These are phyloP conservation scores for Terfezia boudieri DNA, from an alignment of 495 filamentous ascomycete species.

Conservation along the genomic window DNA sequence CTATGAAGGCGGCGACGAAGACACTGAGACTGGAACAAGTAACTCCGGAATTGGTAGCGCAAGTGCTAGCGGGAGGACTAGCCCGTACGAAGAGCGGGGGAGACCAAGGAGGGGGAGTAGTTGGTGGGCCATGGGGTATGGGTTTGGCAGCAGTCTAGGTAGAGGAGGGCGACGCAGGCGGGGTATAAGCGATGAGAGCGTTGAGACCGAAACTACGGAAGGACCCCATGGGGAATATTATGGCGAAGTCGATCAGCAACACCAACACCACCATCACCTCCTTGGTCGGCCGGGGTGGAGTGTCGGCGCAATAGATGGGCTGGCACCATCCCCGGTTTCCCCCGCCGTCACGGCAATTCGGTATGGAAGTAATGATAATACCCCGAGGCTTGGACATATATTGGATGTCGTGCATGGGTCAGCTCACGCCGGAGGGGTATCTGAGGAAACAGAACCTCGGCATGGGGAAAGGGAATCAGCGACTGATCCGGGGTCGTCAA, in stretches of 20 bases:
- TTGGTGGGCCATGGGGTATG: neutral
- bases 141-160: neutral
- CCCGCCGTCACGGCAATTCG: neutral
- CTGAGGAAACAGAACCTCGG: too few species aligned
- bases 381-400: neutral
- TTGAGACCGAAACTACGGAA: neutral
- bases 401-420: too few species aligned
- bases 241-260: neutral
- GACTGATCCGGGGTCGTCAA: too few species aligned
- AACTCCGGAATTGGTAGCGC: neutral
- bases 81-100: neutral
- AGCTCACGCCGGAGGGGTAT: too few species aligned
- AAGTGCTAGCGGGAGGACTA: neutral
- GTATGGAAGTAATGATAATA: neutral
- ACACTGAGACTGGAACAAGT: neutral
- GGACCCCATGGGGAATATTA: neutral
- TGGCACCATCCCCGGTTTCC: too few species aligned
- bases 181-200: neutral
- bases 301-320: too few species aligned
- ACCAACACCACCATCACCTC: too few species aligned
- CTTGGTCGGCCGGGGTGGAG: too few species aligned
- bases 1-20: neutral
- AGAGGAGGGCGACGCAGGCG: neutral
- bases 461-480: too few species aligned
- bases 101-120: neutral